Base-by-base conservation (phyloP, 768 basidiomycete species). In the Hemileccinum rubropunctum region DNA sequence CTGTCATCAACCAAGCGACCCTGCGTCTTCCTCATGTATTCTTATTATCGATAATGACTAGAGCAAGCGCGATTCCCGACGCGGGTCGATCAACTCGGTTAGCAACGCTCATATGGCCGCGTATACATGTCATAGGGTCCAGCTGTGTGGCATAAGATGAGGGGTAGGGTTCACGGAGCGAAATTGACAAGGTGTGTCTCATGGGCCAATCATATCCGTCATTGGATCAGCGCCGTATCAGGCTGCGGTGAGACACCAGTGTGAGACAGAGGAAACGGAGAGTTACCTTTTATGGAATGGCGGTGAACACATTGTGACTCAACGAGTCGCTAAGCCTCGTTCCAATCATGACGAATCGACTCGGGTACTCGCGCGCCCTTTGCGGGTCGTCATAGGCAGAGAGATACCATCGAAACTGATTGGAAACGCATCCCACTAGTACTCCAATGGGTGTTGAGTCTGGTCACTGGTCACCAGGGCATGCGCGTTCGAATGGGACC, bases 51-150 rank as follows among this genome's bases (percentile, higher is more conserved):
- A 14, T 27, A 23, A 13, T 21, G 34, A 15, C 5, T 34, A 6
- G 14, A 34, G 34, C 34, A 34, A n/a, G 42, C 32, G 21, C 39
- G 54, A 57, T 35, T 52, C 48, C 32, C 48, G 50, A 45, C 32
- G 48, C 21, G 39, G 18, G 40, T 15, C 15, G 8, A 38, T 37
- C 34, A 38, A 15, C 30, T 53, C 44, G 53, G 44, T 42, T 59
- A 20, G 15, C 34, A 20, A 15, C 15, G 8, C 32, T 9, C 42
- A 30, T 32, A 13, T 14, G 4, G 30, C n/a, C n/a, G n/a, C 27
- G 36, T 21, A 45, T 48, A 33, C 44, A 20, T 45, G 46, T 54
- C 47, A 57, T 49, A 57, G 58, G 61, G 61, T 53, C 48, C 33
- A 45, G 14, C 58, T 48, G 35, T 30, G 42, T 27, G 44, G 18